Evolutionary conservation across 805 yeast species (phyloP), one percentile per base, ranked within the genome.

Genomic region (Starmerella roubikii): DNA sequence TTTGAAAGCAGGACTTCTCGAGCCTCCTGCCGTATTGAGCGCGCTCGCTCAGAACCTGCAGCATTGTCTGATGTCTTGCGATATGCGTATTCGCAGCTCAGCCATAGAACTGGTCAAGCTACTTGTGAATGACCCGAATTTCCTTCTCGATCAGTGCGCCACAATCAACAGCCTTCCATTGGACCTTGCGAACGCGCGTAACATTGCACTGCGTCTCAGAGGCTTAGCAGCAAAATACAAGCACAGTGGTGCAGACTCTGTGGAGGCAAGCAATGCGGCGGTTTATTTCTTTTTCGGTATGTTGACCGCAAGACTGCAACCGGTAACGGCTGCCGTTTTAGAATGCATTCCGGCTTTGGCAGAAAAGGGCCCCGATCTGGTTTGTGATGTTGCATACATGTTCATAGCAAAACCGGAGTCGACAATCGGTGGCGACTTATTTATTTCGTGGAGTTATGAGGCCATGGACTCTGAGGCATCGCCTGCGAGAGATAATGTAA

Each of bases 241-340:
- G 4, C 16, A 24, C 7, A n/a, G 41, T 1, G 38, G 35, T 5
- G 51, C 59, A 30, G 52, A 55, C 13, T 44, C 54, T 3, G 61
- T 59, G 21, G 47, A 48, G 10, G 37, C 48, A 2, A 53, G 52
- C 27, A 29, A 42, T n/a, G 50, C 67, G 13, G 64, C 71, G 24
- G 62, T 70, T 28, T 65, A 64, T 18, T 74, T 67, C 49, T 39
- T 74, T 28, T 68, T 79, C 48, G 97, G 97, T 25, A 66, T 80
- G 43, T 59, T 86, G 31, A 66, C 83, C 3, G 75, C 76, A 25
- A 71, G 72, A 41, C 84, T 88, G 49, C 79, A 83, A 40, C 97
- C 97, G 1, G 68, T 79, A 12, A 85, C 94, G 94, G 69, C 72
- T 16, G 84, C 79, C 4, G 79, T 80, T 2, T 60, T 67, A 38